Conservation (phyloP, 495 filamentous ascomycete species). For the Trichoderma virens region DNA sequence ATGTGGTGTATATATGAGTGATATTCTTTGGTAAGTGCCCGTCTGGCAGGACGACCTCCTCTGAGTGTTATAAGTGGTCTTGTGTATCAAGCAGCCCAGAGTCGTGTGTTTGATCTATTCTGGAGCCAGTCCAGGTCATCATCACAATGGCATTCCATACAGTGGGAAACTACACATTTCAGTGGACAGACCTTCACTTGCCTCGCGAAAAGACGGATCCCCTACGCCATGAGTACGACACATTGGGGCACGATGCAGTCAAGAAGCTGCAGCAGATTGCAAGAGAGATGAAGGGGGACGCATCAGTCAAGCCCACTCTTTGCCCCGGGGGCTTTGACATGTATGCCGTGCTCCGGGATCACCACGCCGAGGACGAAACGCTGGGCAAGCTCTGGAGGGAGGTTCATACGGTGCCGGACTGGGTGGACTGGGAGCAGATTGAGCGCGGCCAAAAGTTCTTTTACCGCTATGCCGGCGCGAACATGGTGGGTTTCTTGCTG, state of each 20-base stretch:
- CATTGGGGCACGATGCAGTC: constrained; percentile 33
- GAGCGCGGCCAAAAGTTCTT: constrained; percentile 53
- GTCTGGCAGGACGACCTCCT: too few species aligned
- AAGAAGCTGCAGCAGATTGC: constrained; percentile 34
- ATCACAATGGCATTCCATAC: constrained; percentile 14
- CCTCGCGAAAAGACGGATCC: constrained; percentile 31
- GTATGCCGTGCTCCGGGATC: constrained; percentile 34
- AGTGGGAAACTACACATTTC: constrained; percentile 30
- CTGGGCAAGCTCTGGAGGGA: constrained; percentile 54
- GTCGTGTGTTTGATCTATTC: too few species aligned
- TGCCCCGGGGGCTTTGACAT: constrained; percentile 24
- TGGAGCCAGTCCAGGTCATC: not conserved
- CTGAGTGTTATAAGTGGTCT: too few species aligned
- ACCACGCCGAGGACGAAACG: constrained; percentile 32
- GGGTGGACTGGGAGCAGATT: constrained; percentile 74
- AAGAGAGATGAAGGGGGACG: constrained; percentile 8
- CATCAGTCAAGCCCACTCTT: constrained; percentile 11
- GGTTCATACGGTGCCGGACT: constrained; percentile 55
- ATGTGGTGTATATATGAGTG: too few species aligned
- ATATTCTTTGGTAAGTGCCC: too few species aligned
- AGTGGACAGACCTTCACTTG: constrained; percentile 38
- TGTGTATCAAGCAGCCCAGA: too few species aligned
- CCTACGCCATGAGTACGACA: constrained; percentile 39
- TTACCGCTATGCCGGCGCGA: constrained; percentile 59
- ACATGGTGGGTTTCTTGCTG: constrained; percentile 29